Evolutionary conservation across 306 rosid species (phyloP), one percentile per base, ranked within the genome.

Genomic region (Senna siamea): DNA sequence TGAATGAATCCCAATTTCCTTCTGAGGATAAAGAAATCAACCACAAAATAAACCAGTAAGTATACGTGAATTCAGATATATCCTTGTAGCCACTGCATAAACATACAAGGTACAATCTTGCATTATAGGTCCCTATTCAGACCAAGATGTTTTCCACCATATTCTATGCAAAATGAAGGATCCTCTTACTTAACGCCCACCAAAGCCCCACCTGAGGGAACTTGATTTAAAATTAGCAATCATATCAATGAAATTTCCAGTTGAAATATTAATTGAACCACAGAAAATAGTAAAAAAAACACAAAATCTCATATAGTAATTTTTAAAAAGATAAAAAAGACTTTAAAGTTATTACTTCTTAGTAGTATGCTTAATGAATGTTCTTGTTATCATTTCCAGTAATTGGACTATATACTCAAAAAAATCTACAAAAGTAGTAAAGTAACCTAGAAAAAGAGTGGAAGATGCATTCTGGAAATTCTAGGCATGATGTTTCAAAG

Each of bases 201-300:
- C n/a, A n/a, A n/a, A n/a, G n/a, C n/a, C n/a, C n/a, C n/a, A n/a
- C n/a, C n/a, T n/a, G n/a, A n/a, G n/a, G n/a, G n/a, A n/a, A n/a
- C n/a, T 28, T 20, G 28, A 28, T 22, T 43, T 11, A 58, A 58
- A 28, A 28, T 28, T 7, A n/a, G 32, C 53, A 12, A 12, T 55
- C 28, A 14, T 46, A 73, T 26, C 11, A 50, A 35, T 20, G 53
- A 48, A 50, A 74, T 14, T 35, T 28, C 62, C 18, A 15, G 38
- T 61, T 70, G 53, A 48, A 73, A 50, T 20, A 22, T 22, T 50
- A 23, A 15, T 35, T 61, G 62, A 61, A 61, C 38, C 19, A 52
- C 47, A 37, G 40, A 61, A n/a, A 61, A 20, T 0, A n/a, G 7
- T 19, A 14, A 32, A 46, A 38, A 37, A n/a, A 37, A 17, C 23